Base-by-base conservation (phyloP, 768 basidiomycete species). In the Cubamyces lactineus region DNA sequence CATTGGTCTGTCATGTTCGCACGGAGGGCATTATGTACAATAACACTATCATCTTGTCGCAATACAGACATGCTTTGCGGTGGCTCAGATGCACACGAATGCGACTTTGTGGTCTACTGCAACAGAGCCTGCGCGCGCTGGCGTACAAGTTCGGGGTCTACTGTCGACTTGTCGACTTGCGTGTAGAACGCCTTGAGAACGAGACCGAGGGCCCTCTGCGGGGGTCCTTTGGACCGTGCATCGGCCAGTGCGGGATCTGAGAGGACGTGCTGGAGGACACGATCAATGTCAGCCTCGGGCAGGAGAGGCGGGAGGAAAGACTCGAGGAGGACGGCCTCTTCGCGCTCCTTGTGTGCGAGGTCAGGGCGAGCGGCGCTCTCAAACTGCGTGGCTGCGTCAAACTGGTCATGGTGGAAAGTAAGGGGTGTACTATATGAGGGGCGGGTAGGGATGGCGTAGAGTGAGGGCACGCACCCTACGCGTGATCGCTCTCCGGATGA, bases 121-220 rank as follows among this genome's bases (percentile, higher is more conserved):
- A 83, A 67, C 51, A 85, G 66, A 21, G 66, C 73, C 39, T 81
- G 76, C 9, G 82, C 78, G 64, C 84, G 80, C 54, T 75, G 70
- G 66, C 82, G 87, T 16, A 91, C 86, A 43, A 86, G 69, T 45
- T 79, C 76, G 4, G 83, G 66, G 66, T 88, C 84, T 7, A 90
- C 87, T 13, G 71, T 71, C 2, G 83, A 80, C 67, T 81, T 85
- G 72, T 91, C 86, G 4, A 89, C 79, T 62, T 76, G 75, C 15
- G 78, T 71, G 71, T 87, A 91, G 70, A 92, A 91, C 12, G 75
- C 73, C 71, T 86, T 88, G 73, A 88, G 80, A 61, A 90, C 74
- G 46, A 72, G 68, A 39, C 86, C 86, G 11, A 82, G 63, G 13
- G 60, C 66, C 41, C 70, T 73, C 45, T 77, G 77, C 59, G 75